Percentiles rank a stretch among this genome's conserved stretches.
Conservation (phyloP, 176 grass and related monocot species). For the Oryza officinalis region DNA sequence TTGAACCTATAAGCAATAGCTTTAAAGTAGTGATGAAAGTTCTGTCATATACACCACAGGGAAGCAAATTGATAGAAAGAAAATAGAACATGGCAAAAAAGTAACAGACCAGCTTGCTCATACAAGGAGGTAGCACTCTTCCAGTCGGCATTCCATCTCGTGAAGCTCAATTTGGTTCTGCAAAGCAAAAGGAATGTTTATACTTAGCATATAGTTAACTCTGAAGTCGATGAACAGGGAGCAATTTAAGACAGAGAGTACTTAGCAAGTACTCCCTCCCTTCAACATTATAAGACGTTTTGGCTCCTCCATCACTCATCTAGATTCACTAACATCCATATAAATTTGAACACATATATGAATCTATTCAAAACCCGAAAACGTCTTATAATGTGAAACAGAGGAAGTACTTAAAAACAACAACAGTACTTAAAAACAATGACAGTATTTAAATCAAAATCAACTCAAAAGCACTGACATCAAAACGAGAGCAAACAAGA, state of each 20-base stretch:
- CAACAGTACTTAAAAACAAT: neutral
- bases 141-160: conserved; percentile 96
- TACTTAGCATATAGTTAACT: neutral
- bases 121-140: conserved; percentile 85
- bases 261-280: neutral
- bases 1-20: conserved; percentile 83
- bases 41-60: neutral
- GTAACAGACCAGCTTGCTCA: conserved; percentile 83
- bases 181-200: neutral
- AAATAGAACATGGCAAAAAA: conserved; percentile 14
- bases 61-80: conserved; percentile 18
- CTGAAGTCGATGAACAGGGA: neutral
- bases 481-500: neutral
- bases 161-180: conserved; percentile 99
- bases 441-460: neutral
- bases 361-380: no score
- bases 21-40: conserved; percentile 49
- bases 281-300: no score
- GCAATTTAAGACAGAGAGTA: neutral
- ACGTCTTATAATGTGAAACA: no score
- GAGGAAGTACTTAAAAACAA: neutral
- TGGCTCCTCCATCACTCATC: no score
- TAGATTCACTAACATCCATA: no score
- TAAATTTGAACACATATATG: no score
- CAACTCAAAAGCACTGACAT: neutral